phyloP scores from a whole-genome alignment of 225 moss, liverwort and hornwort species.

The Asterella californica region DNA sequence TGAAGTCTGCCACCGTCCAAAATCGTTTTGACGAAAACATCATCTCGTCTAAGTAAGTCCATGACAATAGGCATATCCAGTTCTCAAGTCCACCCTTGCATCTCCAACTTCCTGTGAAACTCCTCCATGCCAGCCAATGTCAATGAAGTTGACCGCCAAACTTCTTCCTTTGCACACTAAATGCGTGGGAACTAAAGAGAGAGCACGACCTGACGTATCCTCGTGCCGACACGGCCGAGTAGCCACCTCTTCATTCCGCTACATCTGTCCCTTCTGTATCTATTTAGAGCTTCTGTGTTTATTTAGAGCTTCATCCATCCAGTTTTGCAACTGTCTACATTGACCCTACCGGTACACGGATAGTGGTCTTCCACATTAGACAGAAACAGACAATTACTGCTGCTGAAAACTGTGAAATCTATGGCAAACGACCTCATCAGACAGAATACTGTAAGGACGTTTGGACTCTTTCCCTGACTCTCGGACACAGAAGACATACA shows the following conservation, averaged over 20 bases:
- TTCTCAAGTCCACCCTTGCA: background rate
- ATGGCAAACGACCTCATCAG: background rate
- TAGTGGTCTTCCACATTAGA: background rate
- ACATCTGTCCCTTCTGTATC: background rate
- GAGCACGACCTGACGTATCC: no score
- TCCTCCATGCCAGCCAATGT: background rate
- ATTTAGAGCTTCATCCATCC: no score
- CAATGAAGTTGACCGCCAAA: background rate
- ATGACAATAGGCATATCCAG: background rate
- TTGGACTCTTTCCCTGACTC: background rate
- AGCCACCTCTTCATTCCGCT: background rate
- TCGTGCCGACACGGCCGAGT: no score
- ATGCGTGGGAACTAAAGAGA: background rate
- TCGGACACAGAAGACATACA: background rate
- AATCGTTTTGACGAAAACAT: background rate
- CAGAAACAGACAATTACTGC: background rate
- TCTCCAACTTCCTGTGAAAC: background rate
- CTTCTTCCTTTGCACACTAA: background rate
- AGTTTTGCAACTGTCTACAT: no score
- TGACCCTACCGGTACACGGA: background rate
- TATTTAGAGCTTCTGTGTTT: no score
- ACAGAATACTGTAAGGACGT: slow-evolving; percentile 4
- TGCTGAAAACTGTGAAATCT: background rate
- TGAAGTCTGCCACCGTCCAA: background rate
- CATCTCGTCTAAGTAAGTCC: background rate